A percentile compares a stretch with the other conserved stretches of the same genome.
Evolutionary conservation across 1,284 basidiomycete species (phyloP).

Genomic region (Pseudozyma flocculosa): DNA sequence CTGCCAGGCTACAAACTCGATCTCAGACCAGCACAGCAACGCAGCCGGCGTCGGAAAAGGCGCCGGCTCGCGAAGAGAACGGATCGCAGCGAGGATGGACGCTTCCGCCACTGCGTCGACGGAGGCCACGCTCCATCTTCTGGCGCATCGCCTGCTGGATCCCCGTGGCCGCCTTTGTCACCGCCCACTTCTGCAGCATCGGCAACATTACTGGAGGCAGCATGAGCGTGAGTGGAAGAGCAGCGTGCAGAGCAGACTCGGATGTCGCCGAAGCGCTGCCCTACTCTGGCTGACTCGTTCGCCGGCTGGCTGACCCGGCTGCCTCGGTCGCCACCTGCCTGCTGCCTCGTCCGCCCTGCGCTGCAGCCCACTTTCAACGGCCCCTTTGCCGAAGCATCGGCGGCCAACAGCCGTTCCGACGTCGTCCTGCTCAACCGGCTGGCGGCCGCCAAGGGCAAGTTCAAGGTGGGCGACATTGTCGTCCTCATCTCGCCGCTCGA

Average conservation of each 20-base stretch:
- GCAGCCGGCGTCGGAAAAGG: no score
- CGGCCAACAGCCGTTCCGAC: constrained; percentile 62
- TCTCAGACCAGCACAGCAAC: no score
- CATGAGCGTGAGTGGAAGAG: constrained; percentile 29
- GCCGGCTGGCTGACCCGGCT: no score
- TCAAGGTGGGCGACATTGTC: constrained; percentile 62
- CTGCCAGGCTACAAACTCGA: no score
- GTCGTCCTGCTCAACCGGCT: constrained; percentile 63
- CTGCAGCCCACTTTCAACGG: constrained; percentile 32
- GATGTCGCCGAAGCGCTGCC: no score
- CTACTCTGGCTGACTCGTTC: no score
- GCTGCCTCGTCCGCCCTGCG: no score
- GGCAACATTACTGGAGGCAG: constrained; percentile 61
- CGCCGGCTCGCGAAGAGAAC: no score
- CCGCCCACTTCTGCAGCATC: constrained; percentile 60
- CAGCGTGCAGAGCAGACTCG: no score
- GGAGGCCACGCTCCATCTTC: background rate
- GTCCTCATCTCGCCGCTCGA: constrained; percentile 62
- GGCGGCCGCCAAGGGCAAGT: constrained; percentile 52
- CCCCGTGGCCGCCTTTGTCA: constrained; percentile 62
- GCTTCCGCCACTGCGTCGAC: background rate
- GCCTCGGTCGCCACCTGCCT: no score
- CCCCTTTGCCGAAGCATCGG: constrained; percentile 1
- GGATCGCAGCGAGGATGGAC: no score
- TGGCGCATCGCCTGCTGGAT: constrained; percentile 59